Percentiles rank a stretch among this genome's conserved stretches.
These are phyloP conservation scores for Ceratobasidium sp. DNA, from an alignment of 1,284 basidiomycete genomes.

Conservation along the genomic window DNA sequence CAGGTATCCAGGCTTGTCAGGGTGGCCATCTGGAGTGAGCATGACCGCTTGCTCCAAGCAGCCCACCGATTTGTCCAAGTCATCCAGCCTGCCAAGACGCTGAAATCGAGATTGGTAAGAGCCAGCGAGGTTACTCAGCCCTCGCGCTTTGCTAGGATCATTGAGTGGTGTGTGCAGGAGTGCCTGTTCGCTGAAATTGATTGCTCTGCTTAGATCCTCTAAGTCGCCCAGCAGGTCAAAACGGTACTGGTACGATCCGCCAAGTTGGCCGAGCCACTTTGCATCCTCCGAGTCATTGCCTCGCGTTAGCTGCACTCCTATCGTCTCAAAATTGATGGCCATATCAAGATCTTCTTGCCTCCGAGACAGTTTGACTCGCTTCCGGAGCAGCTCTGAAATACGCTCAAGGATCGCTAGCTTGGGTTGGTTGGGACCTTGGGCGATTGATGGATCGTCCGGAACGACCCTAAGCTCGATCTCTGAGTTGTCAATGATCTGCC, in stretches of 20 bases:
- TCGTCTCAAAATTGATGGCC: background rate
- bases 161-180: background rate
- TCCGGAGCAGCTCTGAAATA: no score
- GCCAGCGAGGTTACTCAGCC: background rate
- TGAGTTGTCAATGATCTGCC: no score
- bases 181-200: background rate
- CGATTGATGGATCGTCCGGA: no score
- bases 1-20: background rate
- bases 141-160: background rate
- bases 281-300: background rate
- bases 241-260: background rate
- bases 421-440: no score
- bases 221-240: background rate
- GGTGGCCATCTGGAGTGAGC: background rate
- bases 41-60: background rate
- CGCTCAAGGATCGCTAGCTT: no score
- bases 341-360: background rate
- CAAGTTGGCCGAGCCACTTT: background rate
- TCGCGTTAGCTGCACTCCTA: background rate
- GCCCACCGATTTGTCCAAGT: background rate
- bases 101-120: background rate
- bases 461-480: no score
- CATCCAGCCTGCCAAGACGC: no score
- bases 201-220: background rate
- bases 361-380: no score